Conservation (phyloP, 164 flowering plant species). For the Malania oleifera region DNA sequence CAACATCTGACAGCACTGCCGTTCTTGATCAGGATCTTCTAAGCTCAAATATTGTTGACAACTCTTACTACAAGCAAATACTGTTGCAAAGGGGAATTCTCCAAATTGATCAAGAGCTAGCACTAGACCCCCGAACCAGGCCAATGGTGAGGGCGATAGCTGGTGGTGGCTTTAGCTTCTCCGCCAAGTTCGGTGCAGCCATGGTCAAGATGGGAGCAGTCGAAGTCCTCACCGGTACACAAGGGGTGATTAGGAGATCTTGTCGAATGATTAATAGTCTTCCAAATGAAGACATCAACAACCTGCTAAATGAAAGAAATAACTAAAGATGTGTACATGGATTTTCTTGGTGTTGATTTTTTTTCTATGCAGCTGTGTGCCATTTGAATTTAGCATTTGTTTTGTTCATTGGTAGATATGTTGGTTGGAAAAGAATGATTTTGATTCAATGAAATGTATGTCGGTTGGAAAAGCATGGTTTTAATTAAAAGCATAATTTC, state of each 20-base stretch:
- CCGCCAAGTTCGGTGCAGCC: constrained; percentile 23
- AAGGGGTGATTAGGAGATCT: constrained; percentile 30
- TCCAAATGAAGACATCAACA: too few relatives aligned
- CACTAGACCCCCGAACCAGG: constrained; percentile 22
- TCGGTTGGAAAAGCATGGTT: too few relatives aligned
- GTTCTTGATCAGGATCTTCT: constrained; percentile 28
- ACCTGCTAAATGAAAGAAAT: too few relatives aligned
- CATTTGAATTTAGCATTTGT: too few relatives aligned
- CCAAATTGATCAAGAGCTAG: constrained; percentile 38
- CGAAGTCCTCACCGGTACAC: constrained; percentile 20
- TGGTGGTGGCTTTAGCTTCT: constrained; percentile 10
- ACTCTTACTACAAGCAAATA: constrained; percentile 30
- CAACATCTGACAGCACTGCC: constrained; percentile 5
- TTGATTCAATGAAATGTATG: too few relatives aligned
- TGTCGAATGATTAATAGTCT: constrained; percentile 26
- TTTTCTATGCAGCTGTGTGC: too few relatives aligned
- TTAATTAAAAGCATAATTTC: too few relatives aligned
- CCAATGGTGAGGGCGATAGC: constrained; percentile 2
- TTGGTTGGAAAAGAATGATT: too few relatives aligned
- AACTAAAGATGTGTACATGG: too few relatives aligned
- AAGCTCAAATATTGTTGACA: constrained; percentile 23
- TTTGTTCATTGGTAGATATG: too few relatives aligned
- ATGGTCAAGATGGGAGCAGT: constrained; percentile 37
- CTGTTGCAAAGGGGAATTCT: constrained; percentile 27
- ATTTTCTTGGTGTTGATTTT: too few relatives aligned